Conservation (phyloP, 208 protist species). For the Trypanosoma lewisi region DNA sequence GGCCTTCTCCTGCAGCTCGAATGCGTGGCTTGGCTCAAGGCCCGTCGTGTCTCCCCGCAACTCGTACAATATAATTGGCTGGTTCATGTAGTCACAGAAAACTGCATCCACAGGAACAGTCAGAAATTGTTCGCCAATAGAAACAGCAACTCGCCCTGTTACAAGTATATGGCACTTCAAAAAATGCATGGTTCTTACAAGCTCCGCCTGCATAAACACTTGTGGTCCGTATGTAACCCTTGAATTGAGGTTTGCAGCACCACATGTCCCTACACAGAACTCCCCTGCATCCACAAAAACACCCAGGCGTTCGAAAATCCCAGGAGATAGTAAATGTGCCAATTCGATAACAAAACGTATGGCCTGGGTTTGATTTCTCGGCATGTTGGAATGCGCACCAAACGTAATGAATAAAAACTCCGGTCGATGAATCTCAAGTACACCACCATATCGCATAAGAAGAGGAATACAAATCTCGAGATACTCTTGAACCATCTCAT, state of each 20-base stretch:
- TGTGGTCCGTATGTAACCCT: conserved; percentile 39
- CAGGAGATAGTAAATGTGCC: conserved; percentile 16
- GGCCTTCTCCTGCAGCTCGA: conserved; percentile 26
- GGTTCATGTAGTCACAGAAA: conserved; percentile 16
- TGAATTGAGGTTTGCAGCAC: conserved; percentile 35
- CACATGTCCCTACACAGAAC: conserved; percentile 70
- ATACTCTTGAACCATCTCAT: conserved; percentile 33
- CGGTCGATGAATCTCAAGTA: conserved; percentile 54
- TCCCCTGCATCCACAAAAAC: conserved; percentile 59
- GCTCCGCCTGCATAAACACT: conserved; percentile 26
- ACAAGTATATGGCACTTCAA: conserved; percentile 46
- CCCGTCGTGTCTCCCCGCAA: conserved; percentile 34
- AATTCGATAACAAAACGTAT: conserved; percentile 51
- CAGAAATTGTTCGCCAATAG: conserved; percentile 45
- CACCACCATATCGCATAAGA: conserved; percentile 47
- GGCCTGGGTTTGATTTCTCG: conserved; percentile 58
- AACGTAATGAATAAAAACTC: conserved; percentile 49
- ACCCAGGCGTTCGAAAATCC: conserved; percentile 29
- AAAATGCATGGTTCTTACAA: conserved; percentile 40
- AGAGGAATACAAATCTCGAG: conserved; percentile 40
- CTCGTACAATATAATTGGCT: conserved; percentile 41
- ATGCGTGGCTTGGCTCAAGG: conserved; percentile 12
- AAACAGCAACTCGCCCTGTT: conserved; percentile 42
- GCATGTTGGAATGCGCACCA: conserved; percentile 44
- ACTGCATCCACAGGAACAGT: conserved; percentile 55